These are phyloP conservation scores for Rhazya stricta DNA, from an alignment of 257 asterid species.

Conservation along the genomic window DNA sequence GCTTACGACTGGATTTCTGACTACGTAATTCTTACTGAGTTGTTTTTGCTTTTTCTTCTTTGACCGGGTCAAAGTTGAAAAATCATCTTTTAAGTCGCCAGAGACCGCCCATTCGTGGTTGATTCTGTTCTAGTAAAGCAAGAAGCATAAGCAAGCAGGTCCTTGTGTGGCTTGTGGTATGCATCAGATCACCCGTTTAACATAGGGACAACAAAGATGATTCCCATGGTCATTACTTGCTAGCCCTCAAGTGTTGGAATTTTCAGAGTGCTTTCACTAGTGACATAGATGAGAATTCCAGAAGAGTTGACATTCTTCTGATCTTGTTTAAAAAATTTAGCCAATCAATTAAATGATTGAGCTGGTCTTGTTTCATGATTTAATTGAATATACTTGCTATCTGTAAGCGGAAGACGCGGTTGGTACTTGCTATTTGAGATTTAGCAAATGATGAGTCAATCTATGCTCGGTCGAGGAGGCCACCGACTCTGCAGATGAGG, in stretches of 20 bases:
- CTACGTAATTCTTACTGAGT: no score
- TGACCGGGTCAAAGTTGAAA: neutral
- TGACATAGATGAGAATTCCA: neutral
- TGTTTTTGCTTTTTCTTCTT: no score
- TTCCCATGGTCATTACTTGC: neutral
- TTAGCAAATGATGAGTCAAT: slow-evolving; percentile 6
- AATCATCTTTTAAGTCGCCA: neutral
- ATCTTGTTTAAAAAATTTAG: neutral
- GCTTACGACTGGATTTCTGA: no score
- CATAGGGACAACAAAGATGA: neutral
- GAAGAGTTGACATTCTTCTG: neutral
- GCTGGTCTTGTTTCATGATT: neutral
- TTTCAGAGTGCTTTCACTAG: neutral
- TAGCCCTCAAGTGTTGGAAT: neutral
- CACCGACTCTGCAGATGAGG: slow-evolving; percentile 27
- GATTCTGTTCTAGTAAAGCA: neutral
- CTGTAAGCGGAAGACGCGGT: neutral
- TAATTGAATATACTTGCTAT: neutral
- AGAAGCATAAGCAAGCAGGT: neutral
- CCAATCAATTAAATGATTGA: neutral
- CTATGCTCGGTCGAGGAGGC: neutral
- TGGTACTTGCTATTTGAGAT: neutral
- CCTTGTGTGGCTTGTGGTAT: neutral
- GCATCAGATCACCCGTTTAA: neutral
- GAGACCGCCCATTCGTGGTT: neutral